A percentile compares a stretch with the other conserved stretches of the same genome.
Evolutionary conservation across 768 basidiomycete genomes (phyloP).

Genomic region (Neoboletus brunneissimus): DNA sequence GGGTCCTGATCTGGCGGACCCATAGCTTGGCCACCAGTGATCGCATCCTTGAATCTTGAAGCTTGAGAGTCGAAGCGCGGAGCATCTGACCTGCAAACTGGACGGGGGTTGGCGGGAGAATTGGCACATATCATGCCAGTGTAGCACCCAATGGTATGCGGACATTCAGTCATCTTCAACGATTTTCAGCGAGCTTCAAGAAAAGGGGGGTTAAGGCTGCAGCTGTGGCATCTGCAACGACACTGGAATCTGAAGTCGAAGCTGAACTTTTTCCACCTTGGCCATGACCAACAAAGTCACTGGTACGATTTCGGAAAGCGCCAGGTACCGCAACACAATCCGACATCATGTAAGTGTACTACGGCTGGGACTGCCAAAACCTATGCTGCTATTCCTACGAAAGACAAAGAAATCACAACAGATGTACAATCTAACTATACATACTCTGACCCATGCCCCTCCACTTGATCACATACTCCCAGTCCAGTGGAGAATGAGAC

Average conservation of each 20-base stretch:
- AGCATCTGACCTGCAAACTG: not conserved
- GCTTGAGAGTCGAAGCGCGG: not conserved
- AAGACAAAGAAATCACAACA: slow-evolving; percentile 27
- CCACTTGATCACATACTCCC: slow-evolving; percentile 9
- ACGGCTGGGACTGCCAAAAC: not conserved
- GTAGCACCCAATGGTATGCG: not conserved
- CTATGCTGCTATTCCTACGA: slow-evolving; percentile 4
- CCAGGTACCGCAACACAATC: not conserved
- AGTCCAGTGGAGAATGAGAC: slow-evolving; percentile 16
- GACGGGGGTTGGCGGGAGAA: no score
- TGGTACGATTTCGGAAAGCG: no score
- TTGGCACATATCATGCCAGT: not conserved
- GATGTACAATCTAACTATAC: slow-evolving; percentile 29
- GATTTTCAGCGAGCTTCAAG: not conserved
- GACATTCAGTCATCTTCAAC: not conserved
- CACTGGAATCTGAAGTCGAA: not conserved
- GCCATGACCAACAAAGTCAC: no score
- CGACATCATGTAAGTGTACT: not conserved
- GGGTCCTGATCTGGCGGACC: not conserved
- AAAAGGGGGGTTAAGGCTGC: no score
- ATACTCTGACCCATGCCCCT: slow-evolving; percentile 5
- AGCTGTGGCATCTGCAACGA: not conserved
- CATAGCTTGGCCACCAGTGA: not conserved
- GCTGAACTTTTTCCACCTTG: no score
- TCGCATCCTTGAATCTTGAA: not conserved